Percentiles rank a stretch among this genome's conserved stretches.
Conservation (phyloP, 106 monocot genomes). For the Allium cepa region DNA sequence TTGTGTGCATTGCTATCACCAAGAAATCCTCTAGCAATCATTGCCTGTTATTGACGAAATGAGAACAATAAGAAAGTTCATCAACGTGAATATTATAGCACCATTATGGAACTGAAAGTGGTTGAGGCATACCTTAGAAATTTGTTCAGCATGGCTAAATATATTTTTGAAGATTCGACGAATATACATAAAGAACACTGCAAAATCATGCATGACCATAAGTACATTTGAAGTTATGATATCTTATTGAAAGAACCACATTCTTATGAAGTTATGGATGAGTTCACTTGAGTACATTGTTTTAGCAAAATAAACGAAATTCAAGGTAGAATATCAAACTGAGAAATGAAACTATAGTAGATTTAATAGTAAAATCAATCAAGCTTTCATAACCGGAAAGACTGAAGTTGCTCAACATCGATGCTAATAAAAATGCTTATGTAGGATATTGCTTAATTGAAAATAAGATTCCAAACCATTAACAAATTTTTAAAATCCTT, state of each 20-base stretch:
- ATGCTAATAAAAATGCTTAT: too few relatives aligned
- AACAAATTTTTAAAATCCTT: too few relatives aligned
- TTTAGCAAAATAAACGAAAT: too few relatives aligned
- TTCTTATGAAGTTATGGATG: neutral
- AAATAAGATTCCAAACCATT: too few relatives aligned
- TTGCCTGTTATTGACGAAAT: constrained; percentile 48
- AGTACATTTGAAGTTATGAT: too few relatives aligned
- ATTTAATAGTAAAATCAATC: too few relatives aligned
- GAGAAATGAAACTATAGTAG: too few relatives aligned
- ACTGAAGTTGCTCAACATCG: too few relatives aligned
- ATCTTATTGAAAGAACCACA: too few relatives aligned
- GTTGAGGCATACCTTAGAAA: constrained; percentile 61
- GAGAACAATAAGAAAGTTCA: neutral
- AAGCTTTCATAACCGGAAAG: too few relatives aligned
- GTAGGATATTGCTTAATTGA: too few relatives aligned
- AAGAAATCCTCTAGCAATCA: constrained; percentile 90
- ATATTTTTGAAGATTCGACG: constrained; percentile 93
- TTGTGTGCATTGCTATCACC: constrained; percentile 74
- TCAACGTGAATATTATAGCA: neutral
- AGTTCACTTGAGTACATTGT: neutral
- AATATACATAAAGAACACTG: constrained; percentile 87
- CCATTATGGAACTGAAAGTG: neutral
- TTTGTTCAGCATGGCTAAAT: constrained; percentile 96
- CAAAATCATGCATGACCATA: constrained; percentile 18
- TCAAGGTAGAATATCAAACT: too few relatives aligned